phyloP scores from a whole-genome alignment of 2,329 filamentous ascomycete genomes.

The Fusarium sp. region DNA sequence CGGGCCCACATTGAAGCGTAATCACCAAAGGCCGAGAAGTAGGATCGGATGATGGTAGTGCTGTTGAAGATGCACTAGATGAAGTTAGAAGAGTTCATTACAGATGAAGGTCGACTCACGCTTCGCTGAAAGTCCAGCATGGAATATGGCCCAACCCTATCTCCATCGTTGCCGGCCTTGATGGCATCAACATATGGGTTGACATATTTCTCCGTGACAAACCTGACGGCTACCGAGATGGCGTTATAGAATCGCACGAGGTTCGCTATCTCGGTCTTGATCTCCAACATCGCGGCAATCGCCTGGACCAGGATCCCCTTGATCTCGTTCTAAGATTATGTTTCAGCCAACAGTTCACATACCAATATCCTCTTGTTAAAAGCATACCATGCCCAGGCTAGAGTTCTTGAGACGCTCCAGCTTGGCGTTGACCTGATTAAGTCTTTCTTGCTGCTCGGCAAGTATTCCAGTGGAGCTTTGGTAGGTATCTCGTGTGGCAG shows the following conservation, averaged over 20 bases:
- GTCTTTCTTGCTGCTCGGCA: not conserved
- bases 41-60: not conserved
- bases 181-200: not conserved
- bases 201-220: not conserved
- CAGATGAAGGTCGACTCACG: not conserved
- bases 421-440: not conserved
- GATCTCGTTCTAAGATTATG: not conserved
- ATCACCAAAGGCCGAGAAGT: not conserved
- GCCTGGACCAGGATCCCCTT: not conserved
- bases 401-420: not conserved
- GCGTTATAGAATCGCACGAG: not conserved
- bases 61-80: not conserved
- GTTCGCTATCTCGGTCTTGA: not conserved
- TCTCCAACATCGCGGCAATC: not conserved
- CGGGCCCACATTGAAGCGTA: not conserved
- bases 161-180: not conserved
- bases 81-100: not conserved
- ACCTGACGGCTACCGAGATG: not conserved
- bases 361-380: rapidly evolving
- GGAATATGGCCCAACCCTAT: not conserved
- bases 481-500: not conserved
- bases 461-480: not conserved
- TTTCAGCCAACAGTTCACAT: not conserved
- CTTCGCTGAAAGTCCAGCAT: not conserved
- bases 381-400: not conserved